phyloP scores from a whole-genome alignment of 257 asterid genomes.

The Thymus quinquecostatus region DNA sequence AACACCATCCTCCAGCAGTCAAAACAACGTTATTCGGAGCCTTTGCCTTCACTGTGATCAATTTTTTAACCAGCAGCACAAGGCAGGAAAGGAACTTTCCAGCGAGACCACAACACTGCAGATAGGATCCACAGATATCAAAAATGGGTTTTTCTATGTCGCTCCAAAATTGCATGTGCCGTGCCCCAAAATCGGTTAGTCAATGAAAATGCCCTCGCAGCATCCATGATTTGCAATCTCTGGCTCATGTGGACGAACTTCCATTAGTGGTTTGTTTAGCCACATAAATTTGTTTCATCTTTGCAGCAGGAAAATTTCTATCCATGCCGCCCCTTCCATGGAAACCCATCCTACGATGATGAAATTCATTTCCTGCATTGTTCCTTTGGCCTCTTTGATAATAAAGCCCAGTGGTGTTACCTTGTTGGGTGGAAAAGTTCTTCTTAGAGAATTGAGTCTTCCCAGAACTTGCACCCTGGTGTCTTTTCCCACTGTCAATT shows the following conservation, averaged over 20 bases:
- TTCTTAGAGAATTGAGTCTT: constrained; percentile 54
- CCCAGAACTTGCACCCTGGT: constrained; percentile 40
- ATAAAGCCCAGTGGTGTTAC: constrained; percentile 48
- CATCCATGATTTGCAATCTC: constrained; percentile 15
- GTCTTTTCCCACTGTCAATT: constrained; percentile 44
- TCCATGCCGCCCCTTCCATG: constrained; percentile 73
- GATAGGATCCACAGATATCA: constrained; percentile 19
- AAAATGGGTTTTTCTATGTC: constrained; percentile 17
- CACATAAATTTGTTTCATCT: constrained; percentile 87
- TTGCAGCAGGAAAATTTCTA: constrained; percentile 57
- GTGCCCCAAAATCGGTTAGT: constrained; percentile 26
- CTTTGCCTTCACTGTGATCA: constrained; percentile 10
- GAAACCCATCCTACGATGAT: constrained; percentile 73
- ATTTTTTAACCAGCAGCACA: constrained; percentile 11
- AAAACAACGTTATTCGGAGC: constrained; percentile 1
- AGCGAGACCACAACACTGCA: constrained; percentile 12
- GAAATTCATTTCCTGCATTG: constrained; percentile 64
- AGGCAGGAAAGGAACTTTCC: background rate
- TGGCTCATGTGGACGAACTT: constrained; percentile 49
- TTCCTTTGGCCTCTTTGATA: constrained; percentile 67
- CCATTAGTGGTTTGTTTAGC: constrained; percentile 70
- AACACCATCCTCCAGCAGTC: constrained; percentile 13
- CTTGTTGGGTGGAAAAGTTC: constrained; percentile 47
- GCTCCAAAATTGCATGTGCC: constrained; percentile 28
- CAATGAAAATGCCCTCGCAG: constrained; percentile 5